Base-by-base conservation (phyloP, 139 green algal species). In the Chlamydomonas asymmetrica region DNA sequence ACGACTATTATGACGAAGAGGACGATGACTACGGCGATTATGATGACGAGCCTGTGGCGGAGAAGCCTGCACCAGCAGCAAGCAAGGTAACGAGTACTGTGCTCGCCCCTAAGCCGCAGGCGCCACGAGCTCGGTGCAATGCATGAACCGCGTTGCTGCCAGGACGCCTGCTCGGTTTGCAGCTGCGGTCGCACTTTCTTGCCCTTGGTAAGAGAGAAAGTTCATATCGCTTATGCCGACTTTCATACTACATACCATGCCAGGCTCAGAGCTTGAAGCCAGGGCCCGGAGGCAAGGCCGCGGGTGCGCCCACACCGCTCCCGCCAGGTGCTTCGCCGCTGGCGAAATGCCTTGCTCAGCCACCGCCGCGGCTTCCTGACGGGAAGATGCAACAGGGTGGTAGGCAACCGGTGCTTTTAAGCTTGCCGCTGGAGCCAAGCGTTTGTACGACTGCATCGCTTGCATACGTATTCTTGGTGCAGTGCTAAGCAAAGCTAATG, bases 241-340 rank as follows among this genome's bases (percentile, higher is more conserved):
- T 71, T 23, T 23, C 8, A 25, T 25, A 38, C 25, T 25, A 5
- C 63, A 38, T 56, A 6, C 38, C 25, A 50, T 63, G 66, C 32
- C 20, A n/a, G 5, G 27, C 35, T 34, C 3, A 41, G 32, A 16
- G 32, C n/a, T 25, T 49, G 32, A 39, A 25, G 23, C 48, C 66
- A 63, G 27, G 66, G 13, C 13, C 32, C 41, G 34, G 61, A n/a
- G 61, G 59, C 39, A 22, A 52, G 31, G 1, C 35, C 50, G n/a
- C 29, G 32, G 31, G 3, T 27, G 32, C 49, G 39, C 5, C n/a
- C 9, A 3, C n/a, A 37, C 4, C 25, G 64, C 9, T 39, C 61
- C 70, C 66, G 64, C 65, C 4, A 93, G 90, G 90, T 94, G 91
- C 89, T 43, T 95, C 91, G 65, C 49, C 66, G 10, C 76, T 95